Evolutionary conservation across 805 yeast genomes (phyloP), one percentile per base, ranked within the genome.

Genomic region (Saccharomycopsis sp.): DNA sequence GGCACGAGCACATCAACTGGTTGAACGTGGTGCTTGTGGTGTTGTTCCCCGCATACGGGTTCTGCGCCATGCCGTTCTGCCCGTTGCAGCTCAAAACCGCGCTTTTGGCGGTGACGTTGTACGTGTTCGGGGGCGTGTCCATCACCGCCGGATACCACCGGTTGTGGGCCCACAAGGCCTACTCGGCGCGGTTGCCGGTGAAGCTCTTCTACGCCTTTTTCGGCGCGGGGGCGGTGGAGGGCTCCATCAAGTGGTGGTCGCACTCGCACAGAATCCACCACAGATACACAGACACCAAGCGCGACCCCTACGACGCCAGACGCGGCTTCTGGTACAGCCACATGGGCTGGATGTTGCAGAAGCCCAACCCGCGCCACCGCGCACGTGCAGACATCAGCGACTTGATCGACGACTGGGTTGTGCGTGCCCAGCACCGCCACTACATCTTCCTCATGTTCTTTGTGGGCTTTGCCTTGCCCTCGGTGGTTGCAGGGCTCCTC

Each of bases 201-300:
- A 79, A 83, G 64, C 66, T 85, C 50, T 81, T 85, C 64, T 86
- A 73, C 67, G 95, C 92, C 3, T 70, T 85, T 24, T 87, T 87
- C 66, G 95, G 95, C 62, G 89, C 92, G 37, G 87, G 91, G 50
- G 82, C 91, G 57, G 83, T 87, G 53, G 91, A 87, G 71, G 95
- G 95, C 63, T 86, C 92, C 48, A 83, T 87, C 70, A 87, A 87
- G 71, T 87, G 94, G 94, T 88, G 95, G 95, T 82, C 86, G 52
- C 94, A 87, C 70, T 79, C 87, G 55, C 95, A 88, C 73, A 81
- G 95, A 79, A 79, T 87, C 57, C 95, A 88, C 71, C 95, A 88
- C 74, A 79, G 95, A 75, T 88, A 86, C 73, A 87, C 94, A 3
- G 95, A 88, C 72, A 88, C 94, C 24, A 68, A 71, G 57, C 82